These are phyloP conservation scores for Alternaria sp. DNA, from an alignment of 2,329 filamentous ascomycete species.

Conservation along the genomic window DNA sequence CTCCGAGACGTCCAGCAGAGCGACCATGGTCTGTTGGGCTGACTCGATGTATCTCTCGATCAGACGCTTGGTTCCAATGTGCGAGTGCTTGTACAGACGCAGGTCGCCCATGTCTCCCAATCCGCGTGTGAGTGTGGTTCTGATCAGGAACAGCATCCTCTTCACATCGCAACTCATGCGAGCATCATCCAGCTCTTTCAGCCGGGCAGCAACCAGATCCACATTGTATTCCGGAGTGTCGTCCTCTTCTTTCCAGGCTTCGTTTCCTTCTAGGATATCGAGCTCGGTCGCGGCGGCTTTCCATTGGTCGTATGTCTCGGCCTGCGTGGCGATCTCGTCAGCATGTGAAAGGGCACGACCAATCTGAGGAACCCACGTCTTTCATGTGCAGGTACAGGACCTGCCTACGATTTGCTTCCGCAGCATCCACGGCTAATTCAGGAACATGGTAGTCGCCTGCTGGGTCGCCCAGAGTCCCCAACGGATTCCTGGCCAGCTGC, in stretches of 20 bases:
- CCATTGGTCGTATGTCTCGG: slow-evolving; percentile 75
- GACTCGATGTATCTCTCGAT: slow-evolving; percentile 89
- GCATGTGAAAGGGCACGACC: slow-evolving; percentile 32
- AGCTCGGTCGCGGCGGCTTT: slow-evolving; percentile 75
- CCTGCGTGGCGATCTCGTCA: slow-evolving; percentile 54
- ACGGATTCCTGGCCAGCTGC: slow-evolving; percentile 45
- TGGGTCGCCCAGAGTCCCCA: slow-evolving; percentile 26
- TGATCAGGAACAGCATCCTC: slow-evolving; percentile 79
- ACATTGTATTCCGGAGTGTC: slow-evolving; percentile 75
- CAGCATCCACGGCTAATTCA: slow-evolving; percentile 4
- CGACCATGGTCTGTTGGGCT: slow-evolving; percentile 74
- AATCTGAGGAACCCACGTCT: slow-evolving; percentile 59
- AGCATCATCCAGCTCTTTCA: slow-evolving; percentile 76
- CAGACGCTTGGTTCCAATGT: slow-evolving; percentile 83
- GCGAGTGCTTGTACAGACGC: slow-evolving; percentile 80
- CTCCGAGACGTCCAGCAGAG: slow-evolving; percentile 69
- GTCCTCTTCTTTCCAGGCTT: slow-evolving; percentile 77
- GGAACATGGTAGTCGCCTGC: slow-evolving; percentile 24
- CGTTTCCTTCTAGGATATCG: slow-evolving; percentile 79
- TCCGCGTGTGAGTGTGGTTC: slow-evolving; percentile 79
- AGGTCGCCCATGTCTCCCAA: slow-evolving; percentile 86
- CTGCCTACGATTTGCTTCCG: slow-evolving; percentile 55
- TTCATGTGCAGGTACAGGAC: slow-evolving; percentile 69
- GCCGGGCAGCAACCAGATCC: slow-evolving; percentile 69
- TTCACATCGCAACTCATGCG: slow-evolving; percentile 73